Evolutionary conservation across 148 eudicot genomes (phyloP).

Genomic region (Arctostaphylos glauca): DNA sequence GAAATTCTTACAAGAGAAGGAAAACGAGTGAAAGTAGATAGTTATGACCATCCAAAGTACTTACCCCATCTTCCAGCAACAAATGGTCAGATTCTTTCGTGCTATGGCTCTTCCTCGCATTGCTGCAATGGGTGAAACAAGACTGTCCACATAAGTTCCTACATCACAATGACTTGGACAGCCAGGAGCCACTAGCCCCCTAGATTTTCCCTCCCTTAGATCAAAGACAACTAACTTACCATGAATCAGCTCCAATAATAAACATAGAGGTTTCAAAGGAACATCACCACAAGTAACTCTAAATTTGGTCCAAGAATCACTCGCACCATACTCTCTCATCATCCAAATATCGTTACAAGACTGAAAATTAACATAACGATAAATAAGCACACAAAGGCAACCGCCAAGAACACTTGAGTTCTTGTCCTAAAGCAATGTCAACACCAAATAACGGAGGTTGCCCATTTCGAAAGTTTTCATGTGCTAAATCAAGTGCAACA

Average conservation of each 20-base stretch:
- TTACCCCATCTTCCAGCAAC: no score
- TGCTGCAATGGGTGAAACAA: background rate
- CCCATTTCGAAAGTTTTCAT: background rate
- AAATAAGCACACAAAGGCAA: background rate
- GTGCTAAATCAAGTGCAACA: background rate
- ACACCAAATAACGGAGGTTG: background rate
- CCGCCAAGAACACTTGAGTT: conserved; percentile 6
- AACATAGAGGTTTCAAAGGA: background rate
- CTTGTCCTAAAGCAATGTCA: no score
- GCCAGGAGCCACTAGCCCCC: background rate
- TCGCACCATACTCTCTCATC: conserved; percentile 13
- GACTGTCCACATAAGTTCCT: background rate
- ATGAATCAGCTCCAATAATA: background rate
- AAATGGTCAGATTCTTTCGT: no score
- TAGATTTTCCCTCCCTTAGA: background rate
- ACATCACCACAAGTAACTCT: background rate
- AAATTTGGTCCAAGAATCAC: conserved; percentile 1
- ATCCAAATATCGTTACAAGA: background rate
- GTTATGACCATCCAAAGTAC: no score
- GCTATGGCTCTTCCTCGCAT: no score
- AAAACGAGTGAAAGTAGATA: no score
- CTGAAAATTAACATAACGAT: background rate
- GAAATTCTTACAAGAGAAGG: no score
- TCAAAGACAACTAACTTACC: background rate
- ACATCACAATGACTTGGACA: background rate